These are phyloP conservation scores for Periconia sp. DNA, from an alignment of 2,329 filamentous ascomycete genomes.

Conservation along the genomic window DNA sequence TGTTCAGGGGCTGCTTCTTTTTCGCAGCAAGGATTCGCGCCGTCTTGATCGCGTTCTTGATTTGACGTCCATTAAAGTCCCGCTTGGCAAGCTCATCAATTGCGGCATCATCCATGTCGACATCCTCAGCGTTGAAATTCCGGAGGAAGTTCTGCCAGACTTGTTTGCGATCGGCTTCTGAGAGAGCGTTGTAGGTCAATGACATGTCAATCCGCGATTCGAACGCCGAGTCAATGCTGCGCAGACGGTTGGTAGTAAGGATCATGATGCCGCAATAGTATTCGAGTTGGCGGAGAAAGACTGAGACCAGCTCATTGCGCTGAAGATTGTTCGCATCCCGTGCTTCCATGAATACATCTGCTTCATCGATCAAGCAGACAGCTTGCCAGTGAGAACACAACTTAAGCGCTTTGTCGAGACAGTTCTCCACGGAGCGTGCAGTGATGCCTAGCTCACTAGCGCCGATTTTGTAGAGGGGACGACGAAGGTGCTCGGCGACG, in stretches of 20 bases:
- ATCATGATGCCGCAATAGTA: slow-evolving; percentile 51
- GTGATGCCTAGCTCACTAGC: slow-evolving; percentile 55
- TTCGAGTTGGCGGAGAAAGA: slow-evolving; percentile 43
- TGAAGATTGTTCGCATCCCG: slow-evolving; percentile 14
- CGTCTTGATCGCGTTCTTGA: slow-evolving; percentile 39
- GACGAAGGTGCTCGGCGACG: slow-evolving; percentile 66
- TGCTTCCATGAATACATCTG: slow-evolving; percentile 38
- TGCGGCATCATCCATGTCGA: slow-evolving; percentile 19
- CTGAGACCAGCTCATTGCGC: slow-evolving; percentile 24
- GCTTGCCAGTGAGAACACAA: slow-evolving; percentile 56
- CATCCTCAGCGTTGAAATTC: slow-evolving; percentile 11
- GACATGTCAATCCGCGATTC: slow-evolving; percentile 44
- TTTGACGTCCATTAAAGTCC: slow-evolving; percentile 46
- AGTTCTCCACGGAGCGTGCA: slow-evolving; percentile 48
- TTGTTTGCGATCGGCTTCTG: slow-evolving; percentile 44
- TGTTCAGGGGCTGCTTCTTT: slow-evolving; percentile 13
- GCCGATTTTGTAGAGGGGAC: slow-evolving; percentile 56
- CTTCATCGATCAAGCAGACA: slow-evolving; percentile 58
- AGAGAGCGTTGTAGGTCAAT: slow-evolving; percentile 55
- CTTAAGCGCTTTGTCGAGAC: slow-evolving; percentile 50
- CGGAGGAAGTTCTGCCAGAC: slow-evolving; percentile 43
- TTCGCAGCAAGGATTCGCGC: slow-evolving; percentile 15
- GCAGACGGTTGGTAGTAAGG: slow-evolving; percentile 49
- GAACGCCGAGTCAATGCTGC: slow-evolving; percentile 47
- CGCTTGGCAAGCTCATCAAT: slow-evolving; percentile 25